Evolutionary conservation across 192 early-diverging fungal species (phyloP).

Genomic region (Mortierella alpina): DNA sequence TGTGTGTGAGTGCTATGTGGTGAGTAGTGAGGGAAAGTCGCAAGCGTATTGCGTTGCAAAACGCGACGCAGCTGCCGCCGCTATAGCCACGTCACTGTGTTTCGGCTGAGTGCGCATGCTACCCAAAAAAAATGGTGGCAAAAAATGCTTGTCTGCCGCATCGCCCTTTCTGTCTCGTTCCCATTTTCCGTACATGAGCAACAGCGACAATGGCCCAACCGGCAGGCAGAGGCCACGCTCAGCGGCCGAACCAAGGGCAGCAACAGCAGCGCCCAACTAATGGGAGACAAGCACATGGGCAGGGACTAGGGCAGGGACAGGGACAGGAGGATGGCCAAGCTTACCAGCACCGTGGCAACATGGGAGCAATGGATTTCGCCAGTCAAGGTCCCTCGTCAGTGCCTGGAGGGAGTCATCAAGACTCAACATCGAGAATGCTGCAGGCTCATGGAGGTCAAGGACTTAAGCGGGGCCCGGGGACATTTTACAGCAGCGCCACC

Average conservation of each 20-base stretch:
- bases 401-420: background rate
- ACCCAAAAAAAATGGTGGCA: slow-evolving; percentile 10
- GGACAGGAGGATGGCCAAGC: background rate
- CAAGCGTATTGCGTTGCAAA: background rate
- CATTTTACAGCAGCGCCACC: background rate
- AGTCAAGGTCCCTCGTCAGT: background rate
- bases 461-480: background rate
- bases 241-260: background rate
- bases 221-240: slow-evolving; percentile 1
- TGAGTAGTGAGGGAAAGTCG: background rate
- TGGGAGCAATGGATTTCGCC: background rate
- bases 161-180: background rate
- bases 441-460: slow-evolving; percentile 3
- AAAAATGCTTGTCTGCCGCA: too few relatives aligned
- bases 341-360: background rate
- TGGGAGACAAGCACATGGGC: background rate
- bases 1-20: slow-evolving; percentile 5
- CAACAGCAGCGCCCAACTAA: background rate
- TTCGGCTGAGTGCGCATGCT: background rate
- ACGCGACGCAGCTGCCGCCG: background rate
- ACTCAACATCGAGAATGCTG: background rate
- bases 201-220: slow-evolving; percentile 13
- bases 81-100: too few relatives aligned
- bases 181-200: slow-evolving; percentile 9
- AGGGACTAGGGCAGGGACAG: slow-evolving; percentile 9